These are phyloP conservation scores for Grifola frondosa DNA, from an alignment of 1,284 basidiomycete genomes.

Conservation along the genomic window DNA sequence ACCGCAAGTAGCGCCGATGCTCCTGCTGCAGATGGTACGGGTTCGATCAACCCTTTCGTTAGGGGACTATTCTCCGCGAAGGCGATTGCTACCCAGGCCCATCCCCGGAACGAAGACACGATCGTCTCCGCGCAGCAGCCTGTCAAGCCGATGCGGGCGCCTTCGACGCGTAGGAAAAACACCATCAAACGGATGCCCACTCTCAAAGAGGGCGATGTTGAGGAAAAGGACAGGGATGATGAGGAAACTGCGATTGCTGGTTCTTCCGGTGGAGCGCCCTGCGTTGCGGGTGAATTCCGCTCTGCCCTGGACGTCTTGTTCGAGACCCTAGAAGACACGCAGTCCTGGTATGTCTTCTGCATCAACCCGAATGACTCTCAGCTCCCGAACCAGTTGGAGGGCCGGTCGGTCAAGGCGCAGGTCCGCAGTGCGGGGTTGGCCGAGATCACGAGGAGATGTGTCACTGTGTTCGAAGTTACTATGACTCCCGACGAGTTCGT, in stretches of 20 bases:
- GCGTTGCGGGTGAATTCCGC: conserved; percentile 87
- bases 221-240: conserved; percentile 55
- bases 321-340: conserved; percentile 86
- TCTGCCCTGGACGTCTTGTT: conserved; percentile 83
- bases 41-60: conserved; percentile 89
- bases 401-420: conserved; percentile 89
- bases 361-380: conserved; percentile 95
- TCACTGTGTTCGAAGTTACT: conserved; percentile 76
- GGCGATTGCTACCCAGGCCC: conserved; percentile 86
- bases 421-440: conserved; percentile 80
- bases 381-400: conserved; percentile 91
- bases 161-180: conserved; percentile 81
- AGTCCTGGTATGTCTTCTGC: conserved; percentile 92
- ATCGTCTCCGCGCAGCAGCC: conserved; percentile 93
- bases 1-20: conserved; percentile 32
- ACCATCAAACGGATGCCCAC: conserved; percentile 64
- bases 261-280: conserved; percentile 48
- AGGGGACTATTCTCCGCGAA: conserved; percentile 86
- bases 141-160: conserved; percentile 90
- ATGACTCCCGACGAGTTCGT: conserved; percentile 90
- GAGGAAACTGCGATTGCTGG: conserved; percentile 31
- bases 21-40: conserved; percentile 59
- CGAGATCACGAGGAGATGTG: conserved; percentile 73
- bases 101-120: conserved; percentile 90
- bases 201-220: conserved; percentile 56